phyloP scores from a whole-genome alignment of 2,329 filamentous ascomycete species.

The Tolypocladium nubicola region DNA sequence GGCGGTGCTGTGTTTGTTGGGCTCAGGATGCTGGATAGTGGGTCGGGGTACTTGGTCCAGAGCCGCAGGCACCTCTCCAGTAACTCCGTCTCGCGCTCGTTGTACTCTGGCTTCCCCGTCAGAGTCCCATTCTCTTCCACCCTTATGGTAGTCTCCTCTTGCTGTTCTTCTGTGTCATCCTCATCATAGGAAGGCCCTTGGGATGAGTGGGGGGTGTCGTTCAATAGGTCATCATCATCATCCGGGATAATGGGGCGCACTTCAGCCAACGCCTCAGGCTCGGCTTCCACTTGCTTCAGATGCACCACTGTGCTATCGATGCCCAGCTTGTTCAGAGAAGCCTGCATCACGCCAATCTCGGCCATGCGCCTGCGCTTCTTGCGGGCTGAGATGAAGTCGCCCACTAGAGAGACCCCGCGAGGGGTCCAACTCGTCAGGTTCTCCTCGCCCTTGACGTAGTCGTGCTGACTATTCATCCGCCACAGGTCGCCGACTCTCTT shows the following conservation, averaged over 20 bases:
- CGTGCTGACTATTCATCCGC: slow-evolving; percentile 89
- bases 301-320: slow-evolving; percentile 29
- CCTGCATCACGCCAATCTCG: slow-evolving; percentile 69
- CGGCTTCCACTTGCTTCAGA: slow-evolving; percentile 21
- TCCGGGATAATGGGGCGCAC: slow-evolving; percentile 33
- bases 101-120: slow-evolving; percentile 27
- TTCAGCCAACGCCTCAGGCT: slow-evolving; percentile 23
- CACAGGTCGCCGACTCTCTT: slow-evolving; percentile 89
- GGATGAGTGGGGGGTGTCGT: slow-evolving; percentile 45
- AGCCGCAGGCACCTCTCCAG: slow-evolving; percentile 49
- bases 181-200: slow-evolving; percentile 26
- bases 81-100: slow-evolving; percentile 33
- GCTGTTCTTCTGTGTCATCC: slow-evolving; percentile 10
- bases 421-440: slow-evolving; percentile 75
- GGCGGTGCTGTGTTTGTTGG: slow-evolving; percentile 59
- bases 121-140: slow-evolving; percentile 7
- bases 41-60: slow-evolving; percentile 53
- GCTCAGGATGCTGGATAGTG: slow-evolving; percentile 43
- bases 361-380: slow-evolving; percentile 64
- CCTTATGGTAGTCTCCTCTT: slow-evolving; percentile 12
- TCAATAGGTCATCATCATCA: slow-evolving; percentile 48
- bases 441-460: slow-evolving; percentile 96
- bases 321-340: slow-evolving; percentile 50
- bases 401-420: slow-evolving; percentile 80
- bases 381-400: slow-evolving; percentile 68